phyloP scores from a whole-genome alignment of 2,329 filamentous ascomycete genomes.

The Mycocentrospora acerina region DNA sequence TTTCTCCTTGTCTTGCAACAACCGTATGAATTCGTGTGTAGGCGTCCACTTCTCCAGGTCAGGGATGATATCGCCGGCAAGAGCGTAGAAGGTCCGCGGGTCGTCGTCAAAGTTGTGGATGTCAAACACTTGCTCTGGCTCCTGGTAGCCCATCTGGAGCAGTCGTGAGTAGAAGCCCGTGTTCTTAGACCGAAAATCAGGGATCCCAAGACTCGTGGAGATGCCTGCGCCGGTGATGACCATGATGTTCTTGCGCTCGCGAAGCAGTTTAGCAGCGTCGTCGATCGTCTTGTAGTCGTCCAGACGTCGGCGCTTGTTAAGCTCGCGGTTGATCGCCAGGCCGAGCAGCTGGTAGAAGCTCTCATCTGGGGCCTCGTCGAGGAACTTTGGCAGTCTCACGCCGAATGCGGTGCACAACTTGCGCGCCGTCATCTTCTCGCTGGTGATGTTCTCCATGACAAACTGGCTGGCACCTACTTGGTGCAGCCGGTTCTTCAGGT shows the following conservation, averaged over 20 bases:
- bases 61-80: slow-evolving; percentile 88
- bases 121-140: slow-evolving; percentile 95
- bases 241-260: slow-evolving; percentile 77
- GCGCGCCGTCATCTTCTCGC: slow-evolving; percentile 71
- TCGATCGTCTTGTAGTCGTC: slow-evolving; percentile 79
- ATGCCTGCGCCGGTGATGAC: slow-evolving; percentile 95
- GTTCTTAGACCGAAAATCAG: slow-evolving; percentile 92
- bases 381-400: slow-evolving; percentile 70
- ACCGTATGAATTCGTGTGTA: slow-evolving; percentile 88
- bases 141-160: slow-evolving; percentile 71
- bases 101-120: slow-evolving; percentile 84
- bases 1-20: slow-evolving; percentile 85
- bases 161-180: slow-evolving; percentile 89
- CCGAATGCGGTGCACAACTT: slow-evolving; percentile 86
- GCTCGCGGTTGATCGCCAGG: slow-evolving; percentile 75
- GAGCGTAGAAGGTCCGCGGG: slow-evolving; percentile 83
- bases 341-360: slow-evolving; percentile 74
- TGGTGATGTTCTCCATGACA: slow-evolving; percentile 58
- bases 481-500: slow-evolving; percentile 70
- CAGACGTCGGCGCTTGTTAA: slow-evolving; percentile 79
- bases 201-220: slow-evolving; percentile 93
- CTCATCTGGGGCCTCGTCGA: slow-evolving; percentile 72
- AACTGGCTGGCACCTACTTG: slow-evolving; percentile 77
- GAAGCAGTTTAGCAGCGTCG: slow-evolving; percentile 78
- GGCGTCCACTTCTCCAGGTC: slow-evolving; percentile 79